Evolutionary conservation across 805 yeast genomes (phyloP).

Genomic region (Blastobotrys parvus): DNA sequence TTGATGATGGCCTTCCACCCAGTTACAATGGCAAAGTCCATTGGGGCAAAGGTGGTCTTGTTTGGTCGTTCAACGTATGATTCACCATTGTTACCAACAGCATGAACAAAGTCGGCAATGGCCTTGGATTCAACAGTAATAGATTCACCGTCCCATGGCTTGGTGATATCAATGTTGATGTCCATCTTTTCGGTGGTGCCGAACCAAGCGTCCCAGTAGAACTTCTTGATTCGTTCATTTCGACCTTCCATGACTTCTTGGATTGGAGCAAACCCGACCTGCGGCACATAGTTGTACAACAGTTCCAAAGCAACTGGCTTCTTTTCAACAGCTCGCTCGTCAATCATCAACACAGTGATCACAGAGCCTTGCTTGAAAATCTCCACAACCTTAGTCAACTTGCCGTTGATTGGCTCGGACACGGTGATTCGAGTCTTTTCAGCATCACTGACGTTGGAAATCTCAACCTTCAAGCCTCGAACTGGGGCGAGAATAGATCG

Average conservation of each 20-base stretch:
- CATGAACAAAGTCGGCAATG: conserved; percentile 89
- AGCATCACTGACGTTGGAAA: conserved; percentile 44
- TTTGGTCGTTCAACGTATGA: conserved; percentile 87
- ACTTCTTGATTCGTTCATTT: conserved; percentile 85
- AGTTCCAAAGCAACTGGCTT: conserved; percentile 68
- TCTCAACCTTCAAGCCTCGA: conserved; percentile 52
- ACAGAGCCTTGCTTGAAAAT: conserved; percentile 44
- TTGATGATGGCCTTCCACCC: conserved; percentile 98
- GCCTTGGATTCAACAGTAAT: conserved; percentile 63
- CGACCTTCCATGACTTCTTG: conserved; percentile 83
- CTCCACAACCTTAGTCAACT: conserved; percentile 46
- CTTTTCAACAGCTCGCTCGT: conserved; percentile 77
- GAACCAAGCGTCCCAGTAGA: conserved; percentile 98
- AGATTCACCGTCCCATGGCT: conserved; percentile 61
- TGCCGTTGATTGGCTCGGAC: conserved; percentile 64
- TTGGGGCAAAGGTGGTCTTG: conserved; percentile 74
- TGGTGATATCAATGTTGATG: conserved; percentile 54
- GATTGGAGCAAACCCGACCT: conserved; percentile 93
- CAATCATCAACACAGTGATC: conserved; percentile 70
- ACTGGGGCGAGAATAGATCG: conserved; percentile 75
- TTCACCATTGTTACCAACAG: conserved; percentile 95
- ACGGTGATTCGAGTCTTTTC: conserved; percentile 55
- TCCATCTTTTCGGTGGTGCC: conserved; percentile 45
- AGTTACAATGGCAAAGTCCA: conserved; percentile 97
- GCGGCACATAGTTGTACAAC: conserved; percentile 69